Conservation (phyloP, 345 rosid species). For the Eucalyptus decipiens region DNA sequence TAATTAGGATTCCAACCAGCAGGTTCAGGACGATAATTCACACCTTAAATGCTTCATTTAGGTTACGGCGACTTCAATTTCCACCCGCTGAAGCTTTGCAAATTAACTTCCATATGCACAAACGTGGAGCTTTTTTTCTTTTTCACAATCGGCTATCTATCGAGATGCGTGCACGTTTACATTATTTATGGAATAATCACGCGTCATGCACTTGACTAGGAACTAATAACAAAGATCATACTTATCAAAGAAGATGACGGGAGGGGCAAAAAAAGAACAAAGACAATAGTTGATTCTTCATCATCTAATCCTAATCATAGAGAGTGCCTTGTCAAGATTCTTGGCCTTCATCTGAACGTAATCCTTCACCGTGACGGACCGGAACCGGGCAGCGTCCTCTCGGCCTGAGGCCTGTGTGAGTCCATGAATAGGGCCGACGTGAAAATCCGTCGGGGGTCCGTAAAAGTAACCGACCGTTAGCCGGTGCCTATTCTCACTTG, state of each 20-base stretch:
- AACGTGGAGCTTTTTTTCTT: neutral
- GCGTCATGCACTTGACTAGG: neutral
- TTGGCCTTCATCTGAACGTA: constrained; percentile 42
- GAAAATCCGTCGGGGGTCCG: constrained; percentile 28
- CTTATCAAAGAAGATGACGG: neutral
- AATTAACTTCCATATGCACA: neutral
- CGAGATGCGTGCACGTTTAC: neutral
- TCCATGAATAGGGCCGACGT: constrained; percentile 21
- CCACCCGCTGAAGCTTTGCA: neutral
- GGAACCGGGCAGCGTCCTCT: constrained; percentile 23
- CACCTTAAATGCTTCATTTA: neutral
- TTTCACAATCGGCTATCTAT: neutral
- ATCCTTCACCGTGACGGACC: constrained; percentile 37
- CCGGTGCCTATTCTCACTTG: constrained; percentile 38
- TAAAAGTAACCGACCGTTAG: constrained; percentile 58
- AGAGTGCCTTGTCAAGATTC: constrained; percentile 42
- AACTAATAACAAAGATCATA: neutral
- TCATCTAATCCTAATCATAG: constrained; percentile 12
- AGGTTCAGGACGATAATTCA: neutral
- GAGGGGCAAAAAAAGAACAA: neutral
- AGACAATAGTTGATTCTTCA: neutral
- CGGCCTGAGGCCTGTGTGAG: neutral
- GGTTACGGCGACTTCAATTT: neutral
- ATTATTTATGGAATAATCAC: neutral
- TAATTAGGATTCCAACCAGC: neutral